A percentile compares a stretch with the other conserved stretches of the same genome.
Evolutionary conservation across 1,139 yeast genomes (phyloP).

Genomic region (Debaryomycetaceae sp.): DNA sequence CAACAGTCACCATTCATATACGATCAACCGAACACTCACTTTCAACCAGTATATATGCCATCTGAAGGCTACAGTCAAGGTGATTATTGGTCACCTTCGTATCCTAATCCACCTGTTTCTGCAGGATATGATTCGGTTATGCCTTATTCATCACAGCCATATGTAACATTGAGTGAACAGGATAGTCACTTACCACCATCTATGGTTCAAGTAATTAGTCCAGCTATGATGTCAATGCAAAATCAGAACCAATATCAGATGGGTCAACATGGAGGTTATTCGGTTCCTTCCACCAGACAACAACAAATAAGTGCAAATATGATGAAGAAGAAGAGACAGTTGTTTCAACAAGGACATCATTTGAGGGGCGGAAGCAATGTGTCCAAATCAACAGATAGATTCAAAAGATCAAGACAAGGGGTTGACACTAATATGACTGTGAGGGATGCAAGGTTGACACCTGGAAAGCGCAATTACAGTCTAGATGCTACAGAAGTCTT

Average conservation of each 20-base stretch:
- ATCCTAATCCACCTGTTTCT: neutral
- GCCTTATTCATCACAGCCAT: conserved; percentile 5
- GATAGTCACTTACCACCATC: conserved; percentile 11
- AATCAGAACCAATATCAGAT: conserved; percentile 5
- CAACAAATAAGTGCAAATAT: conserved; percentile 22
- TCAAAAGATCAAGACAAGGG: neutral
- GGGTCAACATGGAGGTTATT: conserved; percentile 2
- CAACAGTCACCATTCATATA: conserved; percentile 3
- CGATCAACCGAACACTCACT: conserved; percentile 3
- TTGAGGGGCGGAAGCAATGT: conserved; percentile 9
- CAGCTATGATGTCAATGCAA: conserved; percentile 8
- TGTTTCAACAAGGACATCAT: conserved; percentile 11
- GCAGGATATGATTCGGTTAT: conserved; percentile 2
- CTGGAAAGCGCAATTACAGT: neutral
- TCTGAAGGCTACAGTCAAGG: neutral
- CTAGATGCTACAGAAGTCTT: conserved; percentile 9
- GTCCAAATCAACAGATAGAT: conserved; percentile 5
- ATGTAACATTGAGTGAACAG: conserved; percentile 11
- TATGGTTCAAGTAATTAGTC: conserved; percentile 14
- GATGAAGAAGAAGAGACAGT: conserved; percentile 24
- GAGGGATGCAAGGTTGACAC: conserved; percentile 7
- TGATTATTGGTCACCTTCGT: conserved; percentile 1
- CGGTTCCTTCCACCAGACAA: conserved; percentile 17
- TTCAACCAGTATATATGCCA: neutral
- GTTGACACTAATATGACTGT: conserved; percentile 13